Percentiles rank a stretch among this genome's conserved stretches.
Evolutionary conservation across 306 rosid species (phyloP).

Genomic region (Inga leiocalycina): DNA sequence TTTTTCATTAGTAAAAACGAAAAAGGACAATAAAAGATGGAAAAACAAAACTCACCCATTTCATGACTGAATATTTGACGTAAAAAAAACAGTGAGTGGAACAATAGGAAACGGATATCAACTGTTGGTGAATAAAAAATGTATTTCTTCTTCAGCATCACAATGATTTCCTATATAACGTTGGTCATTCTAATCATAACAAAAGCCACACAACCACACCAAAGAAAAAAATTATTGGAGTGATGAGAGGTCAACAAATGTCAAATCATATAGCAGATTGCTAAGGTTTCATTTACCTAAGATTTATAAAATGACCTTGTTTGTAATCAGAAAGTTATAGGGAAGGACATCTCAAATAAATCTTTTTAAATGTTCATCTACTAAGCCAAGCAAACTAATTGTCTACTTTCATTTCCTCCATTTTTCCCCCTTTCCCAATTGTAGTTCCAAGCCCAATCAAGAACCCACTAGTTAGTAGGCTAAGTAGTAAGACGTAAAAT

Average conservation of each 20-base stretch:
- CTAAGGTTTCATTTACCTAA: not conserved
- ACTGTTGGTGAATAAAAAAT: not conserved
- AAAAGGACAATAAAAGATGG: not conserved
- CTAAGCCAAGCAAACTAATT: not conserved
- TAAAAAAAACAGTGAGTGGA: not conserved
- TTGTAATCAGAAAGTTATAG: not conserved
- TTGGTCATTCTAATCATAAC: not conserved
- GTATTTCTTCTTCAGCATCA: not conserved
- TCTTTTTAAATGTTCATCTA: not conserved
- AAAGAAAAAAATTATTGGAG: not conserved
- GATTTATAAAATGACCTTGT: not conserved
- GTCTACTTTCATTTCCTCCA: not conserved
- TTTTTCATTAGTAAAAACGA: not conserved
- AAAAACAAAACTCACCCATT: not conserved
- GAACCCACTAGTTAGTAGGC: not conserved
- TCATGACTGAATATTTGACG: not conserved
- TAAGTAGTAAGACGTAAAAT: not conserved
- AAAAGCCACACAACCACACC: not conserved
- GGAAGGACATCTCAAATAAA: not conserved
- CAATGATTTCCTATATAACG: not conserved
- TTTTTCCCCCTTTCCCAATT: not conserved
- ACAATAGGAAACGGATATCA: not conserved
- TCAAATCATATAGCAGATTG: not conserved
- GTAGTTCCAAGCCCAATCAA: not conserved
- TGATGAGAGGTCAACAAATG: not conserved